Conservation (phyloP, 768 basidiomycete genomes). For the Multifurca ochricompacta region DNA sequence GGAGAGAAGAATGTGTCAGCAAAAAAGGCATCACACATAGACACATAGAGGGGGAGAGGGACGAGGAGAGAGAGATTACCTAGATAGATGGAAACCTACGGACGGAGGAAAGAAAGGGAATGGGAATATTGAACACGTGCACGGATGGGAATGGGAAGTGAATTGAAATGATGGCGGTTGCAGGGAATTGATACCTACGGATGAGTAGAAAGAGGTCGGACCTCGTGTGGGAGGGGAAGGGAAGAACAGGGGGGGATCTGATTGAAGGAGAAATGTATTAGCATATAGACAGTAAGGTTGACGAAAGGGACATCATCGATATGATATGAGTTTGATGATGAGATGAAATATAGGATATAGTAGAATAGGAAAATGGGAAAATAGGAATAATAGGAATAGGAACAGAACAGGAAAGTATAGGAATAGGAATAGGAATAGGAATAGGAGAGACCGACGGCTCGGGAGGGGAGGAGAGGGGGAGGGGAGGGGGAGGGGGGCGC, state of each 20-base stretch:
- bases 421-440: conserved; percentile 9
- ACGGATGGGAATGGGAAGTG: conserved; percentile 5
- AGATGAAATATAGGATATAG: too few species aligned
- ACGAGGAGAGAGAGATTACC: conserved; percentile 3
- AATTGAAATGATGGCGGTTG: neutral
- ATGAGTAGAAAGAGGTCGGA: neutral
- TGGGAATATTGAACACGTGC: conserved; percentile 12
- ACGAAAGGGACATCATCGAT: conserved; percentile 12
- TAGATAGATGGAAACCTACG: neutral
- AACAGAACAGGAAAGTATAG: conserved; percentile 6
- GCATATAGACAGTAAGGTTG: conserved; percentile 8
- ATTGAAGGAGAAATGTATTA: conserved; percentile 7
- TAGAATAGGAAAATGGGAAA: neutral
- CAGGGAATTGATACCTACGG: neutral
- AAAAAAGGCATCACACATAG: conserved; percentile 1
- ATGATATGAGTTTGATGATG: too few species aligned
- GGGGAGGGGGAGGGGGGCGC: conserved; percentile 2
- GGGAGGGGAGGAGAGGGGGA: conserved; percentile 4
- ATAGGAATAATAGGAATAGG: conserved; percentile 3
- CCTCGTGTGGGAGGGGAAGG: neutral
- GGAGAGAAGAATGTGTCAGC: conserved; percentile 2
- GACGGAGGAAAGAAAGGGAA: neutral
- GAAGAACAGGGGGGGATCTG: conserved; percentile 13
- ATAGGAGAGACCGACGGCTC: conserved; percentile 13
- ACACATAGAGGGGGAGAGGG: too few species aligned